Conservation (phyloP, 805 yeast genomes). For the Trichomonascus vanleenenianus region DNA sequence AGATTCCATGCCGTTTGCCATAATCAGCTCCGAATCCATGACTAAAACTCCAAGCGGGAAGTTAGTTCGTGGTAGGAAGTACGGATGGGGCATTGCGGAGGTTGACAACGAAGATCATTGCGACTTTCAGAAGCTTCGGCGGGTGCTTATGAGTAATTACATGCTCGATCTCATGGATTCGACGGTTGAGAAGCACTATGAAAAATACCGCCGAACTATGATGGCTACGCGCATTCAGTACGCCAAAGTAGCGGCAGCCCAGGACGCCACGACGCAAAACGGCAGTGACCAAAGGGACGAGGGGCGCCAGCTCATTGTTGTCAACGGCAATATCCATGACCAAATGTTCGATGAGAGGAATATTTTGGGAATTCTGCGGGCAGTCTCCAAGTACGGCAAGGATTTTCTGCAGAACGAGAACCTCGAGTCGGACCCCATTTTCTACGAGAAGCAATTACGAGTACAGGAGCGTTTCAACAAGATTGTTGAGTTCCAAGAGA, state of each 20-base stretch:
- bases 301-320: neutral
- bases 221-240: slow-evolving; percentile 22
- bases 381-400: slow-evolving; percentile 12
- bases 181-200: slow-evolving; percentile 77
- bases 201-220: slow-evolving; percentile 47
- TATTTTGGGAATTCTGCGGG: slow-evolving; percentile 8
- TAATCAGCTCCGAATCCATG: slow-evolving; percentile 56
- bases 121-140: slow-evolving; percentile 80
- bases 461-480: slow-evolving; percentile 79
- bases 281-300: neutral
- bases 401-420: slow-evolving; percentile 30
- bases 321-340: slow-evolving; percentile 5
- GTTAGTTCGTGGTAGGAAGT: slow-evolving; percentile 67
- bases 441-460: slow-evolving; percentile 76
- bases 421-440: slow-evolving; percentile 60
- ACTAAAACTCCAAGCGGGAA: slow-evolving; percentile 56
- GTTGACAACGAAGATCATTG: slow-evolving; percentile 90
- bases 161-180: slow-evolving; percentile 74
- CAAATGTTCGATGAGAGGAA: slow-evolving; percentile 6
- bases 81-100: slow-evolving; percentile 96
- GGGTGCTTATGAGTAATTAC: slow-evolving; percentile 70
- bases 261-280: neutral
- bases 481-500: slow-evolving; percentile 83
- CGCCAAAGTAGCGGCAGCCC: slow-evolving; percentile 2
- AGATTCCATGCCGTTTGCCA: slow-evolving; percentile 69